Evolutionary conservation across 2,329 filamentous ascomycete species (phyloP).

Genomic region (Proliferodiscus dingleyae): DNA sequence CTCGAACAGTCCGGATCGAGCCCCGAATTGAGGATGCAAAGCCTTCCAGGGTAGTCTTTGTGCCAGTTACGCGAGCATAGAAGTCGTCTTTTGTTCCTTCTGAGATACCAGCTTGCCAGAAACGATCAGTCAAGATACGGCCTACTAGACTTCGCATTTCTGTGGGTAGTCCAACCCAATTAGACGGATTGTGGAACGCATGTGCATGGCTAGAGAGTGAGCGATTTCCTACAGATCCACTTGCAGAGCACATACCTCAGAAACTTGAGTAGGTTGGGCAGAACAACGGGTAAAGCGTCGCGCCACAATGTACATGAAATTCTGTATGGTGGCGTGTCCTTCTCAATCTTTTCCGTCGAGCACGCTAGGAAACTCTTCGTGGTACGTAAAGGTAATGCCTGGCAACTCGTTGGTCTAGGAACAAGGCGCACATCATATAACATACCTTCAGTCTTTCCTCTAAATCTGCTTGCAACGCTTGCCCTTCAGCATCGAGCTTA

Average conservation of each 20-base stretch:
- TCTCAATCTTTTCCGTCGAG: constrained; percentile 83
- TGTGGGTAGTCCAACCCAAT: constrained; percentile 71
- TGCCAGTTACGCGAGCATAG: constrained; percentile 84
- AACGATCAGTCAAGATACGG: constrained; percentile 84
- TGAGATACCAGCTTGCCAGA: constrained; percentile 98
- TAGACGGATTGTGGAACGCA: constrained; percentile 79
- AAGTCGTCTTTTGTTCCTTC: constrained; percentile 95
- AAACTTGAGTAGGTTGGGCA: constrained; percentile 82
- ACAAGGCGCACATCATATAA: constrained; percentile 22
- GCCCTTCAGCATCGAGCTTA: constrained; percentile 72
- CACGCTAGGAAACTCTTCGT: constrained; percentile 92
- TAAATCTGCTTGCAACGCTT: constrained; percentile 71
- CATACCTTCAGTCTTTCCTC: constrained; percentile 66
- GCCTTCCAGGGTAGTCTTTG: constrained; percentile 84
- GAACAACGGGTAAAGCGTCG: constrained; percentile 71
- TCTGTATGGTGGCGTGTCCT: constrained; percentile 65
- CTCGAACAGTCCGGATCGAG: constrained; percentile 81
- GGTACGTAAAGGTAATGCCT: constrained; percentile 70
- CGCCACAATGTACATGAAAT: constrained; percentile 81
- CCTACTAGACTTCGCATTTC: constrained; percentile 75
- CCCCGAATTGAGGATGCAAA: constrained; percentile 91
- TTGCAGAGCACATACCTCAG: constrained; percentile 48
- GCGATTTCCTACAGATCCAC: constrained; percentile 7
- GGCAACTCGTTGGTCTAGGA: constrained; percentile 18
- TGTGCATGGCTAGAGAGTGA: constrained; percentile 65